Conservation (phyloP, 331 rosid species). For the Quercus phellos region DNA sequence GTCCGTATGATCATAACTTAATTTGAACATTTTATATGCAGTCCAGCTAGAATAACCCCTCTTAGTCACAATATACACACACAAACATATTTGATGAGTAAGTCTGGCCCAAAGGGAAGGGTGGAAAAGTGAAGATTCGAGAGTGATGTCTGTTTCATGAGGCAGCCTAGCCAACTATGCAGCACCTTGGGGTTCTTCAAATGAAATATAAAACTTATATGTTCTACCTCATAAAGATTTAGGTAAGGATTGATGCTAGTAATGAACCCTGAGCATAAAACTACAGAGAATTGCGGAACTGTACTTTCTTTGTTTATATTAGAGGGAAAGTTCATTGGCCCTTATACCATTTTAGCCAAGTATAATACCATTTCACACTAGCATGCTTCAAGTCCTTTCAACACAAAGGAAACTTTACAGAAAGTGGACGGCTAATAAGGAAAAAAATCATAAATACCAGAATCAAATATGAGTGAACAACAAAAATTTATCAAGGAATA, state of each 20-base stretch:
- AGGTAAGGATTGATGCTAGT: background rate
- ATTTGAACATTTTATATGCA: background rate
- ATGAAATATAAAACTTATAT: background rate
- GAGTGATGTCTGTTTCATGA: too few relatives aligned
- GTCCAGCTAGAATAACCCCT: background rate
- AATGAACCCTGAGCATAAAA: background rate
- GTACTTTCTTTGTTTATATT: background rate
- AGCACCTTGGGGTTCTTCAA: background rate
- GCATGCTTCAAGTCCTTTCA: background rate
- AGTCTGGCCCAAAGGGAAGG: too few relatives aligned
- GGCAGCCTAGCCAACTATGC: too few relatives aligned
- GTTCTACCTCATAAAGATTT: background rate
- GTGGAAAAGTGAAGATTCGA: too few relatives aligned
- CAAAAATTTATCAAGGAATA: background rate
- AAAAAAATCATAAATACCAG: background rate
- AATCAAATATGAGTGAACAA: conserved; percentile 1
- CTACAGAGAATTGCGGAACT: background rate
- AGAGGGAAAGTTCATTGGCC: background rate
- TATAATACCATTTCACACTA: conserved; percentile 1
- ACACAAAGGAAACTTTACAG: background rate
- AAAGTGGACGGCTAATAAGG: background rate
- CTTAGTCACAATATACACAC: background rate
- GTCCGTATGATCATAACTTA: background rate
- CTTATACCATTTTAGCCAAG: background rate
- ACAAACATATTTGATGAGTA: too few relatives aligned